phyloP scores from a whole-genome alignment of 768 basidiomycete genomes.

The Rhizopogon vinicolor region DNA sequence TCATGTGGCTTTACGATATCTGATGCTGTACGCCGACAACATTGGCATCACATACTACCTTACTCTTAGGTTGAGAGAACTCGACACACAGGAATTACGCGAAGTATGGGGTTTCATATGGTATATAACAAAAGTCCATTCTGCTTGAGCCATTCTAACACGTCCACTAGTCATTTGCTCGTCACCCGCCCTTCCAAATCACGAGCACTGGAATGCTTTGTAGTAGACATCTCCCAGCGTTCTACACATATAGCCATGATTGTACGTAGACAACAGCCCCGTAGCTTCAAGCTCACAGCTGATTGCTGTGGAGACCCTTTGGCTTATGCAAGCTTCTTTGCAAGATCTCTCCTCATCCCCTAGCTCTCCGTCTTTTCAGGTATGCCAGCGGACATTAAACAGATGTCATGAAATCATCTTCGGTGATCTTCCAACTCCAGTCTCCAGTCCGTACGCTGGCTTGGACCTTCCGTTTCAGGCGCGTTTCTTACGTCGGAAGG shows the following conservation, averaged over 20 bases:
- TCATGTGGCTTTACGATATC: conserved; percentile 88
- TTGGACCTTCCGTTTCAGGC: conserved; percentile 45
- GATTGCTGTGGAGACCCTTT: conserved; percentile 64
- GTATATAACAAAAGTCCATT: conserved; percentile 33
- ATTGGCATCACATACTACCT: conserved; percentile 91
- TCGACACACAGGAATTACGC: conserved; percentile 65
- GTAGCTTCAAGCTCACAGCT: conserved; percentile 6
- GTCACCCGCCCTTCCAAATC: conserved; percentile 91
- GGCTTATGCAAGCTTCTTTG: conserved; percentile 98
- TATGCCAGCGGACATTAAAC: conserved; percentile 89
- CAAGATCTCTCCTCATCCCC: conserved; percentile 58
- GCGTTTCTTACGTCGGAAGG: conserved; percentile 52
- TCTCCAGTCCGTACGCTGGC: conserved; percentile 62
- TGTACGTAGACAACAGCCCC: conserved; percentile 50
- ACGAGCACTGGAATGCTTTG: conserved; percentile 90
- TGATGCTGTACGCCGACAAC: conserved; percentile 77
- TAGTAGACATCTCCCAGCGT: conserved; percentile 81
- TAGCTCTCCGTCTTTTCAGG: conserved; percentile 74
- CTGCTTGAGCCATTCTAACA: conserved; percentile 10
- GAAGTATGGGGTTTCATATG: conserved; percentile 92
- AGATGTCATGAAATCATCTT: conserved; percentile 97
- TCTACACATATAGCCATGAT: conserved; percentile 96
- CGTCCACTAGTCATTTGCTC: conserved; percentile 72
- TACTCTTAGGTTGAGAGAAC: conserved; percentile 63
- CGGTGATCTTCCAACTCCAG: conserved; percentile 70